Evolutionary conservation across 1,139 yeast genomes (phyloP), one percentile per base, ranked within the genome.

Genomic region (Debaryomyces singareniensis): DNA sequence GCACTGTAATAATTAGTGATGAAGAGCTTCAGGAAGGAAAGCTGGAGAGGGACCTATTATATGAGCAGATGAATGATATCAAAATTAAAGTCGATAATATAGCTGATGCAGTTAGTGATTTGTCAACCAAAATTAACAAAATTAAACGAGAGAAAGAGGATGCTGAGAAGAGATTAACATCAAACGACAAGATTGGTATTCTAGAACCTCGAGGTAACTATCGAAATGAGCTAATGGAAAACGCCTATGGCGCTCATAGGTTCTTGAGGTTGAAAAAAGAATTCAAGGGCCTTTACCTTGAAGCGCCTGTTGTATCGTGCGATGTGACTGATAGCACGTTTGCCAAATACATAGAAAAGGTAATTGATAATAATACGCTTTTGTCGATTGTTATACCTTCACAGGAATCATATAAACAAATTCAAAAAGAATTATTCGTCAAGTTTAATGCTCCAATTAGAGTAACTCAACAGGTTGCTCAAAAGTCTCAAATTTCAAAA

Each of bases 241-340:
- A 51, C 28, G 47, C 68, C 1, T 56, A 51, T 32, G 43, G 45
- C 6, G 61, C 61, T 0, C 71, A 62, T 34, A 41, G 40, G 13
- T 40, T 43, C 15, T 47, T 67, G 13, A 45, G 72, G 28, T 38
- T 43, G n/a, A 37, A 46, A 14, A 35, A 45, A 1, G 51, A 59
- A 11, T 60, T 71, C 29, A 47, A 55, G 24, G 56, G 56, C 0
- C 49, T 49, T 6, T 75, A 82, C 32, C 73, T 63, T 39, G 95
- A 82, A 45, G 93, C 95, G 2, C 93, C 96, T 0, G 60, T 78
- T n/a, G 61, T 86, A 24, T 67, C 83, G 0, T 64, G 93, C 27
- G 64, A 71, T 13, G 72, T 78, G 1, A 64, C 61, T 2, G 70
- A 77, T 37, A 53, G 53, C 11, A 47, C 46, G 4, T 69, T 68